phyloP scores from a whole-genome alignment of 441 rosid genomes.

The Viola pubescens region DNA sequence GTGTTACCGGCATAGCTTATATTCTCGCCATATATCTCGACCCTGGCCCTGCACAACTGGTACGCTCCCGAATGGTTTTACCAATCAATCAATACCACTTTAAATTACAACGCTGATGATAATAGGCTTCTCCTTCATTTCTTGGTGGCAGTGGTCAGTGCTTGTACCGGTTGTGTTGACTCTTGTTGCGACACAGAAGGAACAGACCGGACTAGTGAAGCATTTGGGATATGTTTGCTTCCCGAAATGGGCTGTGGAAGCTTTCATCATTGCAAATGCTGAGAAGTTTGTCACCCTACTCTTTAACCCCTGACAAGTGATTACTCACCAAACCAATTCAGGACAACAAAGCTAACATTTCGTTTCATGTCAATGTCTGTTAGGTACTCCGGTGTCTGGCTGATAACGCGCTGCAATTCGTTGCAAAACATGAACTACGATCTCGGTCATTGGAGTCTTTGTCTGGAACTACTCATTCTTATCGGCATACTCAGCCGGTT shows the following conservation, averaged over 20 bases:
- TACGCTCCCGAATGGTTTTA: conserved; percentile 20
- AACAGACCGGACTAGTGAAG: conserved; percentile 26
- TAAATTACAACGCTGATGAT: background rate
- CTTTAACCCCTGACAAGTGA: too few relatives aligned
- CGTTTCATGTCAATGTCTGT: conserved; percentile 12
- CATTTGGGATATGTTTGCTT: conserved; percentile 48
- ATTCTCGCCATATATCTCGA: conserved; percentile 68
- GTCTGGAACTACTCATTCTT: conserved; percentile 50
- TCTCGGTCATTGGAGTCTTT: conserved; percentile 52
- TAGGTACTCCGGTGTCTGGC: conserved; percentile 88
- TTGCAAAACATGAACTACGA: conserved; percentile 45
- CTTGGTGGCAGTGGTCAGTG: conserved; percentile 64
- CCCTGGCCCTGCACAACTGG: conserved; percentile 85
- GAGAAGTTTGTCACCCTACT: conserved; percentile 35
- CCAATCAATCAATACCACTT: conserved; percentile 10
- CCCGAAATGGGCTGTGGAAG: conserved; percentile 88
- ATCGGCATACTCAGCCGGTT: conserved; percentile 50
- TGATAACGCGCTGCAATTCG: conserved; percentile 71
- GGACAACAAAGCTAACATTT: background rate
- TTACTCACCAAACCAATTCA: background rate
- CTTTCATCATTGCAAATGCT: conserved; percentile 74
- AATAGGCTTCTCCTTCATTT: conserved; percentile 3
- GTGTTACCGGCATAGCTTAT: conserved; percentile 90
- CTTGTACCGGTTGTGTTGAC: conserved; percentile 90
- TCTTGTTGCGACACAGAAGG: conserved; percentile 60